Conservation (phyloP, 202 grass and related monocot genomes). For the Panicum virgatum region DNA sequence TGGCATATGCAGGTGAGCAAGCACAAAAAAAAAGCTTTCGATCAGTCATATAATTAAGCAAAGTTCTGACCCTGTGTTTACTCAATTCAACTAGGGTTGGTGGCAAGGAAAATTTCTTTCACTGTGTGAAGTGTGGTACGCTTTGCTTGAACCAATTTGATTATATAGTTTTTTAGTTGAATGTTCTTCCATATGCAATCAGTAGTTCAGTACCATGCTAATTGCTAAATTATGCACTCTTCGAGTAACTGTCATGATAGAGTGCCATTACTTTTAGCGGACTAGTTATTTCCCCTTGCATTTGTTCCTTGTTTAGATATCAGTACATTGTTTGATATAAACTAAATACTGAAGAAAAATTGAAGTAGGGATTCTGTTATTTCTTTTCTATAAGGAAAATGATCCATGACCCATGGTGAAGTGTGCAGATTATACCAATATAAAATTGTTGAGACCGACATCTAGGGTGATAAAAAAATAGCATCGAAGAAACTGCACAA, state of each 20-base stretch:
- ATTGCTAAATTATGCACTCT: background rate
- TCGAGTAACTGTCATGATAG: background rate
- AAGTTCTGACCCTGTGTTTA: constrained; percentile 26
- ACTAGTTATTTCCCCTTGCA: too few species aligned
- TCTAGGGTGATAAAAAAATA: background rate
- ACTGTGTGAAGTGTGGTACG: constrained; percentile 94
- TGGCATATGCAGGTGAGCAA: constrained; percentile 91
- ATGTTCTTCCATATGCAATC: background rate
- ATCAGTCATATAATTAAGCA: constrained; percentile 24
- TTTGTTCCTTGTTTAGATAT: background rate
- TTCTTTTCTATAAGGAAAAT: constrained; percentile 14
- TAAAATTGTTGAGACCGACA: background rate
- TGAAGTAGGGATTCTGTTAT: background rate
- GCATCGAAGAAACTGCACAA: background rate
- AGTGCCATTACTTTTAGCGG: background rate
- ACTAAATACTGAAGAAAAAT: background rate
- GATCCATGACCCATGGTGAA: background rate
- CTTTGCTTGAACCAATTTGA: constrained; percentile 31
- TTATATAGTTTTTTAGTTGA: constrained; percentile 29
- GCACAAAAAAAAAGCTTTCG: constrained; percentile 27
- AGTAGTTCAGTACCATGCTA: too few species aligned
- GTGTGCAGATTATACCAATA: background rate
- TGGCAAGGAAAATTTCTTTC: constrained; percentile 90
- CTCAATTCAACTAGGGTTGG: constrained; percentile 74
- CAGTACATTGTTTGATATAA: background rate